These are phyloP conservation scores for Kitagawia praeruptora DNA, from an alignment of 129 eudicot genomes.

Conservation along the genomic window DNA sequence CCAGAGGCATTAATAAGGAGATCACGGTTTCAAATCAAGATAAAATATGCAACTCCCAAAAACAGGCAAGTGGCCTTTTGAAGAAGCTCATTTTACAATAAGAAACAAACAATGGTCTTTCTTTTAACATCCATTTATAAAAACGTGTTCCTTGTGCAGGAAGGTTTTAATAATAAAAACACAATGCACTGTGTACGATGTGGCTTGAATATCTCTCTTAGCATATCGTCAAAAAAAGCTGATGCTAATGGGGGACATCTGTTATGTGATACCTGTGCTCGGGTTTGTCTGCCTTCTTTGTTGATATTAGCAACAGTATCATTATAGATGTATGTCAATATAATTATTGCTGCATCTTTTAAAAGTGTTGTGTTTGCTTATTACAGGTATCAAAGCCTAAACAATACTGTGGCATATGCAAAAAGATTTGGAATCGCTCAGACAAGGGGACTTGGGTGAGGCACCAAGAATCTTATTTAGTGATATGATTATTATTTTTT, in stretches of 20 bases:
- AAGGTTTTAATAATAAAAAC: constrained; percentile 28
- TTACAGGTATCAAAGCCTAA: constrained; percentile 57
- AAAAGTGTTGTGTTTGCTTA: not conserved
- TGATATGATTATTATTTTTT: not conserved
- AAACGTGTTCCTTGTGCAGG: constrained; percentile 28
- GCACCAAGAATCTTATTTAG: not conserved
- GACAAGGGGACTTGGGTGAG: constrained; percentile 82
- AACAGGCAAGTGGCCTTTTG: constrained; percentile 40
- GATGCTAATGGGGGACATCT: constrained; percentile 34
- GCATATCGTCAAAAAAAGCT: constrained; percentile 34
- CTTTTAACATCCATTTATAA: constrained; percentile 4
- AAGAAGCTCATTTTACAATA: not conserved
- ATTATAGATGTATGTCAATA: not conserved
- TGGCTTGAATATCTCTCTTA: constrained; percentile 42
- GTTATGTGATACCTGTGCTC: constrained; percentile 70
- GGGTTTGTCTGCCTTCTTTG: constrained; percentile 44
- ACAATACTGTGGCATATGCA: constrained; percentile 81
- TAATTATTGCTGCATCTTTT: not conserved
- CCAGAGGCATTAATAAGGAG: constrained; percentile 41
- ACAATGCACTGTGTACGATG: constrained; percentile 69
- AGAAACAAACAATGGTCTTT: constrained; percentile 2
- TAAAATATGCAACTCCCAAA: constrained; percentile 32
- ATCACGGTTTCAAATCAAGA: constrained; percentile 46
- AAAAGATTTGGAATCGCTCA: constrained; percentile 66
- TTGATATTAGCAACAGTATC: constrained; percentile 1